Conservation (phyloP, 2,329 filamentous ascomycete genomes). For the Calonectria pseudoturangicola region DNA sequence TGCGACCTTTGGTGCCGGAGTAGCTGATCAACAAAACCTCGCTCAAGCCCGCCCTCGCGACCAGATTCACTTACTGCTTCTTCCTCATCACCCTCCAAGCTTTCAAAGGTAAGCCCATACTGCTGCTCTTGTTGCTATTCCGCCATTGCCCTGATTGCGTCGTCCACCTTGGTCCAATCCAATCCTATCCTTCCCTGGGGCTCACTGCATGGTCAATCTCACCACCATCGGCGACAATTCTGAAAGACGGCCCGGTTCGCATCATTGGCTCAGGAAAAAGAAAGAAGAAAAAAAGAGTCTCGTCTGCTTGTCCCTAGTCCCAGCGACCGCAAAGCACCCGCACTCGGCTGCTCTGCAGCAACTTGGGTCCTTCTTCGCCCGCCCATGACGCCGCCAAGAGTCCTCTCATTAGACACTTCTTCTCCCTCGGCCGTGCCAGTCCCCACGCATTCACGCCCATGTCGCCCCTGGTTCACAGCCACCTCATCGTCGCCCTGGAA, state of each 20-base stretch:
- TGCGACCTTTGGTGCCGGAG: conserved; percentile 50
- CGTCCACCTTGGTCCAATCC: background rate
- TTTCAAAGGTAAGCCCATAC: conserved; percentile 53
- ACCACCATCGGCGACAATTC: conserved; percentile 12
- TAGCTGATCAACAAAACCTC: conserved; percentile 57
- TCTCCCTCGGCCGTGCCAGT: conserved; percentile 22
- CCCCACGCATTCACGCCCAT: conserved; percentile 24
- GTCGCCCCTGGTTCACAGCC: conserved; percentile 32
- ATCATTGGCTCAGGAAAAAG: conserved; percentile 22
- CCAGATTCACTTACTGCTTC: conserved; percentile 51
- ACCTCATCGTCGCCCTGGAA: conserved; percentile 32
- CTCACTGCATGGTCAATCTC: conserved; percentile 2
- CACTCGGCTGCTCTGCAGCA: background rate
- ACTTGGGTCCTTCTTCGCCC: background rate
- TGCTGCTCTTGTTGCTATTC: conserved; percentile 28
- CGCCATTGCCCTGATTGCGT: conserved; percentile 3
- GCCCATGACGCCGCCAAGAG: conserved; percentile 45
- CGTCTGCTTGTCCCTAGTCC: background rate
- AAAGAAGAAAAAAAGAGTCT: background rate
- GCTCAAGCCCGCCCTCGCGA: conserved; percentile 55
- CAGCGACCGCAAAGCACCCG: conserved; percentile 1
- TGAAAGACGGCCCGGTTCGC: conserved; percentile 20
- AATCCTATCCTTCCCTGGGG: conserved; percentile 14
- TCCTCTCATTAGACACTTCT: conserved; percentile 16
- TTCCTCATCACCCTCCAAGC: conserved; percentile 57